Evolutionary conservation across 2,329 filamentous ascomycete genomes (phyloP), one percentile per base, ranked within the genome.

Genomic region (Cladosporium sp.): DNA sequence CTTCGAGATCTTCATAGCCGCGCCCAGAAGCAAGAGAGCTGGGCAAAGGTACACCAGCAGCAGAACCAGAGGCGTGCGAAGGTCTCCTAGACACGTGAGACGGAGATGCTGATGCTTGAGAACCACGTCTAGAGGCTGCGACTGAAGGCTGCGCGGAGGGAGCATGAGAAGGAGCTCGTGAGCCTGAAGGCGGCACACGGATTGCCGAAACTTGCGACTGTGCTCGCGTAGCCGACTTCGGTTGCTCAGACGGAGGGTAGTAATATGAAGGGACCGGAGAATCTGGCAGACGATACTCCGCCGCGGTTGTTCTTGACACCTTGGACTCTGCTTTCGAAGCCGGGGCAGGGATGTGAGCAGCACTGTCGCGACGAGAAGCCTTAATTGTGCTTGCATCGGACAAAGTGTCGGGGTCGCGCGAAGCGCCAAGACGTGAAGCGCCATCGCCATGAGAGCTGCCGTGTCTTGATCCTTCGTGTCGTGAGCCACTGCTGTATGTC

Each of bases 351-450:
- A 73, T 69, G 7, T 69, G 69, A 12, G 72, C 71, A 33, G 72
- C 72, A 52, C 69, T 70, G 50, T 71, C 71, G 10, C 69, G 66
- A 35, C 64, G 63, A 18, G 69, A 66, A 14, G 72, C 67, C 65
- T 75, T 75, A 67, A 73, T 69, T n/a, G 72, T 75, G 66, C 69
- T 73, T 12, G 69, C 71, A 1, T 72, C 71, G 12, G 73, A 74
- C 11, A 69, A 63, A n/a, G 67, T 62, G 7, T 66, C 66, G 16
- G 67, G 64, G 18, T 69, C 69, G n/a, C 65, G 68, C 26, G 60
- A 63, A 18, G 67, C 67, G 31, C 70, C 68, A 11, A 67, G 62
- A 44, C 63, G 68, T 14, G 69, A 69, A 7, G 37, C 56, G 6
- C 33, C 60, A 14, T 53, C 60, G 5, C 53, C 12, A 23, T 35